A percentile compares a stretch with the other conserved stretches of the same genome.
Evolutionary conservation across 345 rosid genomes (phyloP).

Genomic region (Euphorbia peplus): DNA sequence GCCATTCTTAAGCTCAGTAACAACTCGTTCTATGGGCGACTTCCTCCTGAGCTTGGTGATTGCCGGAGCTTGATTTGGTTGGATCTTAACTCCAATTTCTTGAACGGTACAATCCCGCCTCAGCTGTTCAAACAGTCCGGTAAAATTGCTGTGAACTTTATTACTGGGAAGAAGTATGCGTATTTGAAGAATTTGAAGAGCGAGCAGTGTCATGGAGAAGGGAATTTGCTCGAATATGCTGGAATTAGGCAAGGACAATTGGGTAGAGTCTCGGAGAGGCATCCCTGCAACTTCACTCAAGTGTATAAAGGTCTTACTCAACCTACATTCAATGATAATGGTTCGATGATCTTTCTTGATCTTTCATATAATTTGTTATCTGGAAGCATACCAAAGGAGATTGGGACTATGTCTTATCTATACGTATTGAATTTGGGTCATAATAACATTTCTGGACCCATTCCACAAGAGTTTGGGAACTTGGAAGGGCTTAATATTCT

Average conservation of each 20-base stretch:
- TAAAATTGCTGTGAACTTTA: constrained; percentile 64
- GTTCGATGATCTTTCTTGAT: constrained; percentile 92
- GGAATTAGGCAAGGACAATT: constrained; percentile 66
- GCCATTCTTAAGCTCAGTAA: constrained; percentile 92
- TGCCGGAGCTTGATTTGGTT: constrained; percentile 88
- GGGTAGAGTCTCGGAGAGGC: constrained; percentile 57
- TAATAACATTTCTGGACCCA: constrained; percentile 60
- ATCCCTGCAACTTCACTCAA: constrained; percentile 80
- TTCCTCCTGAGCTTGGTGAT: constrained; percentile 90
- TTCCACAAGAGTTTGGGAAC: constrained; percentile 71
- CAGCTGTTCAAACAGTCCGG: constrained; percentile 87
- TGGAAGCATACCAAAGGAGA: constrained; percentile 75
- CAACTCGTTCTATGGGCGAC: constrained; percentile 70
- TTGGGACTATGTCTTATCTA: constrained; percentile 70
- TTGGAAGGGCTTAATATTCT: constrained; percentile 71
- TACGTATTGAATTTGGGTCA: constrained; percentile 80
- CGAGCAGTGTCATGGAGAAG: constrained; percentile 82
- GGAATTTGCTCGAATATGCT: constrained; percentile 82
- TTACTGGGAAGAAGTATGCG: constrained; percentile 70
- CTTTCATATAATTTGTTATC: constrained; percentile 71
- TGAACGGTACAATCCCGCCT: constrained; percentile 72
- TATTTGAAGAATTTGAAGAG: constrained; percentile 82
- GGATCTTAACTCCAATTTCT: constrained; percentile 73
- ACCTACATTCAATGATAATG: constrained; percentile 81
- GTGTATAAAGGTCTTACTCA: constrained; percentile 64